A percentile compares a stretch with the other conserved stretches of the same genome.
Evolutionary conservation across 441 rosid species (phyloP).

Genomic region (Sinapis alba): DNA sequence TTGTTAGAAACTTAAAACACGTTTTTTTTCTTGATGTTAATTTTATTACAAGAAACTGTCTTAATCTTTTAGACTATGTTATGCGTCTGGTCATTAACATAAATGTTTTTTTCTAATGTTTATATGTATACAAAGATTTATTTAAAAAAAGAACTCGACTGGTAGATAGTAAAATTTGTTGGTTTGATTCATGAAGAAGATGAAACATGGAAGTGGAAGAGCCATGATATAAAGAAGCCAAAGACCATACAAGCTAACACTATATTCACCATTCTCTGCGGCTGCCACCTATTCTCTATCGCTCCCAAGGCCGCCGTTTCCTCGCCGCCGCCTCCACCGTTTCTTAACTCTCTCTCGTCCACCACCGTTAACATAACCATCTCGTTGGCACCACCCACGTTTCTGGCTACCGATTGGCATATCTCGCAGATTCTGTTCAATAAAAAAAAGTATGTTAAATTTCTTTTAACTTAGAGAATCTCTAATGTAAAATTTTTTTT

Average conservation of each 20-base stretch:
- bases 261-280: constrained; percentile 62
- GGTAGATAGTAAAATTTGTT: background rate
- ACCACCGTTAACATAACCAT: constrained; percentile 29
- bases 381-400: constrained; percentile 54
- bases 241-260: constrained; percentile 77
- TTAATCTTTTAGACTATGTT: constrained; percentile 2
- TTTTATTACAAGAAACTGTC: constrained; percentile 18
- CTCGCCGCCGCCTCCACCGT: constrained; percentile 8
- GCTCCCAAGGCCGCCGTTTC: constrained; percentile 26
- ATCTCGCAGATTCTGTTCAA: constrained; percentile 77
- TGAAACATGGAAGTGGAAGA: constrained; percentile 58
- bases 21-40: background rate
- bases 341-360: constrained; percentile 43
- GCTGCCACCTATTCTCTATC: constrained; percentile 50
- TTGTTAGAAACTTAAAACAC: constrained; percentile 13
- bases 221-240: constrained; percentile 75
- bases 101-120: no score
- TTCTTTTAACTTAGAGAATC: background rate
- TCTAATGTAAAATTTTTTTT: no score
- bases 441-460: background rate
- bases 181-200: constrained; percentile 27
- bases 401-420: constrained; percentile 61
- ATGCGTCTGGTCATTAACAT: background rate
- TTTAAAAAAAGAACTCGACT: background rate
- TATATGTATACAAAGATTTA: no score